phyloP scores from a whole-genome alignment of 768 basidiomycete genomes.

The Mycena pura region DNA sequence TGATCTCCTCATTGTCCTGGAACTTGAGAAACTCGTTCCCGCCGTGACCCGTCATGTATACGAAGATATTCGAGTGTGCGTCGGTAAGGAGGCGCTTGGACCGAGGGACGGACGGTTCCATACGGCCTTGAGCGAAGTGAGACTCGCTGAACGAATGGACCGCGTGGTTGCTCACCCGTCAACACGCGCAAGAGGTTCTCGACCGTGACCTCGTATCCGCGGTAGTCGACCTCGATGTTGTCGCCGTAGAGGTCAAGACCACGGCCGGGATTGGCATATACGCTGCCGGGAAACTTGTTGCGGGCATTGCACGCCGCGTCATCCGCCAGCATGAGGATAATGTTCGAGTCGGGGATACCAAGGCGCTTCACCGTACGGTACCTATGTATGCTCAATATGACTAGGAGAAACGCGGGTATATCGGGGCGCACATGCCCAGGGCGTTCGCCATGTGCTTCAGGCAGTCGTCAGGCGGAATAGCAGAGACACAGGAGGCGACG shows the following conservation, averaged over 20 bases:
- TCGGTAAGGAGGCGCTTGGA: slow-evolving; percentile 93
- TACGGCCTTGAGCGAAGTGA: slow-evolving; percentile 67
- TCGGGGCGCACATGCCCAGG: slow-evolving; percentile 79
- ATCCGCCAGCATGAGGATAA: slow-evolving; percentile 98
- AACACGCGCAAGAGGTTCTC: slow-evolving; percentile 93
- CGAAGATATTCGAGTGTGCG: slow-evolving; percentile 89
- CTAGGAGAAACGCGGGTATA: background rate
- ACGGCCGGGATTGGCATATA: slow-evolving; percentile 87
- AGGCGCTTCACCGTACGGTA: slow-evolving; percentile 98
- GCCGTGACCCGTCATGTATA: slow-evolving; percentile 99
- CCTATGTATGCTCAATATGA: slow-evolving; percentile 51
- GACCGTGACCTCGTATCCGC: slow-evolving; percentile 97
- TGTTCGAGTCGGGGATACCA: slow-evolving; percentile 97
- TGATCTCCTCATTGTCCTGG: slow-evolving; percentile 98
- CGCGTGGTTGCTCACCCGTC: slow-evolving; percentile 67
- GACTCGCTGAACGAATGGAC: background rate
- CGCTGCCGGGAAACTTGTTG: slow-evolving; percentile 90
- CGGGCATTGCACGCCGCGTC: slow-evolving; percentile 93
- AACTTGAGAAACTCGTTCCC: slow-evolving; percentile 99
- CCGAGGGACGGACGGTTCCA: slow-evolving; percentile 83
- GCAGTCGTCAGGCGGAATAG: background rate
- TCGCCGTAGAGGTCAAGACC: slow-evolving; percentile 93
- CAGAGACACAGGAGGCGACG: slow-evolving; percentile 34
- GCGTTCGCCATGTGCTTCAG: slow-evolving; percentile 97
- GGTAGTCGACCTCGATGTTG: slow-evolving; percentile 97